Evolutionary conservation across 2,329 filamentous ascomycete genomes (phyloP).

Genomic region (Conoideocrella luteorostrata): DNA sequence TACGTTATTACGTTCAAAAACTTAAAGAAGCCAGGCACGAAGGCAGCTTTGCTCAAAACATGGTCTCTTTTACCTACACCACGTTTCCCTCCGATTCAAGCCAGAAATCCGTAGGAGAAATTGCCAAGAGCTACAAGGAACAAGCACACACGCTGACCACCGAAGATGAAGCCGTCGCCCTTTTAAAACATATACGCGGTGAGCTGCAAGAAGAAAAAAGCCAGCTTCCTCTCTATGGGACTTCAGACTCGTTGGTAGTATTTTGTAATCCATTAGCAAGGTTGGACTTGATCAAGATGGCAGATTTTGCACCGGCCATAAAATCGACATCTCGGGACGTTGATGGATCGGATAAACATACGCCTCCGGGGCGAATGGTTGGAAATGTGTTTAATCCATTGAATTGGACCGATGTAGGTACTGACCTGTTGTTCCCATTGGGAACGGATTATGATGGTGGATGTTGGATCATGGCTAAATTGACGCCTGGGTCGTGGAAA

Average conservation of each 20-base stretch:
- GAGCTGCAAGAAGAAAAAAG: not conserved
- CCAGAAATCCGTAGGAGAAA: constrained; percentile 18
- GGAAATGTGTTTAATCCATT: constrained; percentile 1
- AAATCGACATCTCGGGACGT: not conserved
- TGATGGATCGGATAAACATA: not conserved
- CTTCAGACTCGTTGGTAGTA: constrained; percentile 1
- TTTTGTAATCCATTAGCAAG: constrained; percentile 4
- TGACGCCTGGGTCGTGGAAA: constrained; percentile 3
- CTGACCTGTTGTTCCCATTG: not conserved
- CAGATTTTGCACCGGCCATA: constrained; percentile 4
- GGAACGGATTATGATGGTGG: not conserved
- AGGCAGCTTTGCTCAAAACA: constrained; percentile 22
- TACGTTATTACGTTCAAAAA: constrained; percentile 18
- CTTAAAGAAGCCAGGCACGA: constrained; percentile 8
- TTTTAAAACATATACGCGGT: not conserved
- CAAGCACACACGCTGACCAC: not conserved
- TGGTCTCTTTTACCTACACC: constrained; percentile 11
- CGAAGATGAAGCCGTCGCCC: constrained; percentile 4
- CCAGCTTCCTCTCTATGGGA: constrained; percentile 1
- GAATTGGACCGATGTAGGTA: constrained; percentile 4
- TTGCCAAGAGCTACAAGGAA: constrained; percentile 15
- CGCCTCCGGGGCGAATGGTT: not conserved
- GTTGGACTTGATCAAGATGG: constrained; percentile 4
- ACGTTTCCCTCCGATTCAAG: constrained; percentile 17
- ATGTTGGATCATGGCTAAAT: constrained; percentile 5